Evolutionary conservation across 192 early-diverging fungal species (phyloP), one percentile per base, ranked within the genome.

Genomic region (Coemansia sp.): DNA sequence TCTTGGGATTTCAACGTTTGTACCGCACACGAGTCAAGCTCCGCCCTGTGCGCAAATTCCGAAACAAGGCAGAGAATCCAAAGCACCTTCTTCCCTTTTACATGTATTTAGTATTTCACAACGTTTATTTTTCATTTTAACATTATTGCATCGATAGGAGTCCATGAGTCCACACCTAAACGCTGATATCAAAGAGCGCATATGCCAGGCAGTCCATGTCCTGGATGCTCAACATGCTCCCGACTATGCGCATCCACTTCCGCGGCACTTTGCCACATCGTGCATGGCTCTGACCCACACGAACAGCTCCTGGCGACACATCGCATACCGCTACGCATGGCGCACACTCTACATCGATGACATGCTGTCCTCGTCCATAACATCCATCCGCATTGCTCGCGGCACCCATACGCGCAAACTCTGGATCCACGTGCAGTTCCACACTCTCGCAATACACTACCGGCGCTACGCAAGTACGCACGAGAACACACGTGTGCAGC

Each of bases 171-270:
- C 47, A 23, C 53, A 35, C 23, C 62, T 80, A 19, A 74, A 67
- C 29, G 62, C 43, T 22, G 77, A 80, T 50, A 67, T 80, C 43
- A 80, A 80, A 35, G 77, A 80, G 45, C 67, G 57, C 38, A 80
- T 80, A 57, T 71, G 77, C 67, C 61, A 63, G 23, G 45, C 55
- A 22, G 76, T 54, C 14, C 62, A 67, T 43, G 25, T 3, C 55
- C 35, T 51, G 27, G 27, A 48, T 23, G 38, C 35, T 11, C 58
- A 59, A 16, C 23, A 50, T 9, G 14, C n/a, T 3, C 10, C 55
- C 19, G 39, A 43, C 10, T 41, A 17, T 4, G 6, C 14, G 37
- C 57, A 39, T 22, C 57, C 38, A 38, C 6, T 31, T 17, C 45
- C 56, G 58, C 38, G 65, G 31, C 72, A 74, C 59, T 80, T 80